phyloP scores from a whole-genome alignment of 2,329 filamentous ascomycete species.

The Exophiala aquamarina region DNA sequence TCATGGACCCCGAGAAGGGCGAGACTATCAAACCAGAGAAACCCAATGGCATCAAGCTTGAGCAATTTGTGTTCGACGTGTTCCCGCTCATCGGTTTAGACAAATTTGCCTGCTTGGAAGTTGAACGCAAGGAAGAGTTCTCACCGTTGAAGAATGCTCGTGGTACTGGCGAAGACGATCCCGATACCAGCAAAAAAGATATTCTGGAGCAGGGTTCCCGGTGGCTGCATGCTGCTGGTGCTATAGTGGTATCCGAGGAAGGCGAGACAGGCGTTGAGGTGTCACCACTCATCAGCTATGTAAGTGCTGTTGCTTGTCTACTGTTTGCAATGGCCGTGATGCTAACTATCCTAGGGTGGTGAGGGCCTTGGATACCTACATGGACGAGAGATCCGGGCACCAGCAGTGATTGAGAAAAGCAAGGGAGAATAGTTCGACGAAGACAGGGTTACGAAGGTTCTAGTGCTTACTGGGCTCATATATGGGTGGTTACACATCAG shows the following conservation, averaged over 20 bases:
- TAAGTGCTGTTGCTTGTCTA: conserved; percentile 54
- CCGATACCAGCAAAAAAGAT: conserved; percentile 86
- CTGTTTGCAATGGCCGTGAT: neutral
- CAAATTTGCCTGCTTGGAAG: conserved; percentile 94
- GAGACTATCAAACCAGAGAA: conserved; percentile 85
- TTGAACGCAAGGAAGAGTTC: conserved; percentile 96
- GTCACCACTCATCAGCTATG: conserved; percentile 91
- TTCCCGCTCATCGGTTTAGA: conserved; percentile 84
- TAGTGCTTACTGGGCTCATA: too few relatives aligned
- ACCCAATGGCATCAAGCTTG: conserved; percentile 97
- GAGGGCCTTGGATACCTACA: conserved; percentile 64
- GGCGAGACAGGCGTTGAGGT: conserved; percentile 76
- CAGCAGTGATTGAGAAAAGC: conserved; percentile 64
- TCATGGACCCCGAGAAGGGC: conserved; percentile 72
- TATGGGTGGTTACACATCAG: too few relatives aligned
- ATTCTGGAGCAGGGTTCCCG: conserved; percentile 87
- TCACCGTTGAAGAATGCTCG: conserved; percentile 90
- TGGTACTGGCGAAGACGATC: conserved; percentile 87
- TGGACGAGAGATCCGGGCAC: conserved; percentile 60
- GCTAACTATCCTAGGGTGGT: conserved; percentile 48
- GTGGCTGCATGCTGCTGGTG: conserved; percentile 81
- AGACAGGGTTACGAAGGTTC: too few relatives aligned
- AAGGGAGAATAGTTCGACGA: conserved; percentile 1
- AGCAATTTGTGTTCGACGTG: conserved; percentile 98
- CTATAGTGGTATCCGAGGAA: conserved; percentile 65